Base-by-base conservation (phyloP, 2,329 filamentous ascomycete species). In the Stagonosporopsis rhizophila region DNA sequence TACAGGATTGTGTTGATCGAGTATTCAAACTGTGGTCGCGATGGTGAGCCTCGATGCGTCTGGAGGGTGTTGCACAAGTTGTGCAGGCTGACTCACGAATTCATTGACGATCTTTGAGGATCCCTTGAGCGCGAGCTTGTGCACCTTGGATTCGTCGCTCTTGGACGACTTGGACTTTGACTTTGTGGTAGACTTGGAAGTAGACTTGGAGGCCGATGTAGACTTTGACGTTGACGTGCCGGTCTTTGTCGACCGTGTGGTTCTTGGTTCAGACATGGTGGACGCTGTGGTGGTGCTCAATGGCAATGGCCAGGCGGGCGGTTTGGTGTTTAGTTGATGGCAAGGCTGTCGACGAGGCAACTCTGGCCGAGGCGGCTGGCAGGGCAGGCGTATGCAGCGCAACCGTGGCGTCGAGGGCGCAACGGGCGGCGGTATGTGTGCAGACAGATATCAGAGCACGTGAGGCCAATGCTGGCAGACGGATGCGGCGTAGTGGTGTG, bases 1-100 rank as follows among this genome's bases (percentile, higher is more conserved):
- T 83, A 95, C 87, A 99, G 83, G 56, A 99, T 98, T 0, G 93
- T 96, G 73, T 99, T 95, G 74, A 98, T 97, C 1, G 92, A 97
- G 78, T 96, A 99, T 82, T 99, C 92, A 74, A 99, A 99, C 86
- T 90, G 69, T 7, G 42, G 37, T 37, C 23, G 37, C n/a, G 11
- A 25, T 6, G 20, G 44, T 73, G 46, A 67, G 62, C 48, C 49
- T 39, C 30, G 17, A 30, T 30, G 30, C 35, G 22, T 17, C 34
- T 34, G 15, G 27, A 7, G 5, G 17, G 27, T 2, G 32, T n/a
- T 32, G n/a, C 27, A 17, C 15, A 14, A 20, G 14, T 30, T 41
- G 39, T 32, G 35, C n/a, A 19, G 27, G 37, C 19, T 22, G 30
- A 84, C 90, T 76, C 81, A 96, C 92, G 77, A 99, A 99, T 81